Percentiles rank a stretch among this genome's conserved stretches.
Conservation (phyloP, 495 filamentous ascomycete species). For the Aspergillus sclerotioniger region DNA sequence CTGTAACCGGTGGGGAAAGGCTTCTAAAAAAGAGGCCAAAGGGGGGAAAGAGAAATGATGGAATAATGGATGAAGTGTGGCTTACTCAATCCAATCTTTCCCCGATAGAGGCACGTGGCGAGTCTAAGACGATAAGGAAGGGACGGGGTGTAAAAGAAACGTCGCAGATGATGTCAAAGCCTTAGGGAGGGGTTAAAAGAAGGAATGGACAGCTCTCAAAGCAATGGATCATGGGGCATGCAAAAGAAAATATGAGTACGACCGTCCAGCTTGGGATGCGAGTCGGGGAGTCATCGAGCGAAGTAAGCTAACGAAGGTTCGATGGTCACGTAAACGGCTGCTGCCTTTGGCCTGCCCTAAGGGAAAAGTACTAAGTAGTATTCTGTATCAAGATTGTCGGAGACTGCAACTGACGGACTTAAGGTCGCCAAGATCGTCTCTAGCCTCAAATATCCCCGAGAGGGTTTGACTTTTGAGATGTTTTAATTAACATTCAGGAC, state of each 20-base stretch:
- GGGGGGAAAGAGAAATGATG: constrained; percentile 5
- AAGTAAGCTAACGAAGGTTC: neutral
- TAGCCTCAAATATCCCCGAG: too few relatives aligned
- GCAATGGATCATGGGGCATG: neutral
- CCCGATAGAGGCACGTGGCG: neutral
- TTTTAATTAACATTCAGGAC: too few relatives aligned
- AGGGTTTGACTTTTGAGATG: too few relatives aligned
- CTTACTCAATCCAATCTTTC: neutral
- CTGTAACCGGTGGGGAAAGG: constrained; percentile 2
- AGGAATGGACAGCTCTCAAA: neutral
- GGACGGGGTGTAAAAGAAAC: too few relatives aligned
- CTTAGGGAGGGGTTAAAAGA: neutral
- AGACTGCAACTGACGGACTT: too few relatives aligned
- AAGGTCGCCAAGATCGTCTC: too few relatives aligned
- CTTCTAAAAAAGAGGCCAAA: constrained; percentile 10
- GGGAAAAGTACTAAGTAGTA: too few relatives aligned
- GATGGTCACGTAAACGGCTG: neutral
- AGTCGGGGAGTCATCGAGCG: neutral
- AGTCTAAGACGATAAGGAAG: neutral
- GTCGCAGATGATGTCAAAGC: too few relatives aligned
- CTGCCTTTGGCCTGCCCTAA: neutral
- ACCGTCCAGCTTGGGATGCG: neutral
- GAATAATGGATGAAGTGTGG: neutral
- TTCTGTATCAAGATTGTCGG: too few relatives aligned
- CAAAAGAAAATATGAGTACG: neutral